phyloP scores from a whole-genome alignment of 805 yeast species.

The Candida maris region DNA sequence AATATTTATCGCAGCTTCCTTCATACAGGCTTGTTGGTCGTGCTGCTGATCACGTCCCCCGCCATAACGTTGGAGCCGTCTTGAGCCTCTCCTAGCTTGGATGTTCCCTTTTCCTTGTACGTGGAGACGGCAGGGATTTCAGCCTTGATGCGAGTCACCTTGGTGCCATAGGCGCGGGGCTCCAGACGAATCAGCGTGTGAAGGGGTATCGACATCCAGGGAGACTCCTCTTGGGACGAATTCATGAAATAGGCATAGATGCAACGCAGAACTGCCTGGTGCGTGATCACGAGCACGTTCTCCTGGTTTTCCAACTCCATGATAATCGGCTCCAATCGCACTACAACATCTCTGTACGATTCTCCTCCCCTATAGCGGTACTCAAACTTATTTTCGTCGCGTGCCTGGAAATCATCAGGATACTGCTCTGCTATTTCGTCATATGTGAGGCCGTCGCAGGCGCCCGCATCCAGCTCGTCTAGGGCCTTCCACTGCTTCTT shows the following conservation, averaged over 20 bases:
- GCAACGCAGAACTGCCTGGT: slow-evolving; percentile 95
- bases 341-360: slow-evolving; percentile 91
- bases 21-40: slow-evolving; percentile 11
- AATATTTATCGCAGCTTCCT: neutral
- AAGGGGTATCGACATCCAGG: slow-evolving; percentile 98
- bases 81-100: slow-evolving; percentile 52
- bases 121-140: slow-evolving; percentile 98
- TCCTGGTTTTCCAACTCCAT: slow-evolving; percentile 99
- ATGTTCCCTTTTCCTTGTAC: slow-evolving; percentile 90
- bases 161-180: slow-evolving; percentile 90
- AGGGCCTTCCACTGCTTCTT: slow-evolving; percentile 93
- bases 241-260: slow-evolving; percentile 98
- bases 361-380: slow-evolving; percentile 97
- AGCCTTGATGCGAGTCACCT: slow-evolving; percentile 87
- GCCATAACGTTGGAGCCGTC: slow-evolving; percentile 38
- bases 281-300: slow-evolving; percentile 91
- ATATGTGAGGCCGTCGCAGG: slow-evolving; percentile 95
- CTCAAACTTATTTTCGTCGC: slow-evolving; percentile 94
- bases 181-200: slow-evolving; percentile 92
- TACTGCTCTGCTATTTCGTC: slow-evolving; percentile 81
- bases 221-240: slow-evolving; percentile 94
- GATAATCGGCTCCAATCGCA: slow-evolving; percentile 92
- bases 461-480: slow-evolving; percentile 96
- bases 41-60: slow-evolving; percentile 45
- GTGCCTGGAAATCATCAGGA: slow-evolving; percentile 93